Conservation (phyloP, 83 land plant species). For the Isoetes engelmannii region DNA sequence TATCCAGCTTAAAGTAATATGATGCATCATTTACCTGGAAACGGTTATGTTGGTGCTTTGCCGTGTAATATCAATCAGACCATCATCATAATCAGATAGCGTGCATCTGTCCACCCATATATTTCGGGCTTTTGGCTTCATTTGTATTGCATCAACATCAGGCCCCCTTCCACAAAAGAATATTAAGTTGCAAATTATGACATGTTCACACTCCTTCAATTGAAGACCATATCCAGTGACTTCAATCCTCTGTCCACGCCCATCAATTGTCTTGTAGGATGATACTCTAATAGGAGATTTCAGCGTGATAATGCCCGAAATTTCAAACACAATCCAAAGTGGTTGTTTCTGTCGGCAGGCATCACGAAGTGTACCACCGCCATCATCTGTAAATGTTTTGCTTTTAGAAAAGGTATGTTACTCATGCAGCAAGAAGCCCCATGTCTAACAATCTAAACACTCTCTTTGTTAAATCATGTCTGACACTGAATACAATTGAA, state of each 20-base stretch:
- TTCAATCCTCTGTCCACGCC: constrained; percentile 86
- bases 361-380: constrained; percentile 76
- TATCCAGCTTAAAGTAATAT: no score
- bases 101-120: constrained; percentile 95
- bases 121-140: constrained; percentile 76
- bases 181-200: constrained; percentile 83
- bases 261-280: constrained; percentile 89
- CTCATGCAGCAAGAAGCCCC: no score
- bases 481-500: no score
- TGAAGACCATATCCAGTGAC: constrained; percentile 77
- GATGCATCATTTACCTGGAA: constrained; percentile 48
- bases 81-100: constrained; percentile 77
- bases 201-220: constrained; percentile 84
- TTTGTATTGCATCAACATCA: constrained; percentile 89
- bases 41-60: constrained; percentile 81
- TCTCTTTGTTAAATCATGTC: no score
- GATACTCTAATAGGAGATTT: constrained; percentile 54
- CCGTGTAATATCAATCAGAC: constrained; percentile 78
- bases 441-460: no score
- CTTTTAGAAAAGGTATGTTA: no score
- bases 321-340: constrained; percentile 88
- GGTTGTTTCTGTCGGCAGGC: constrained; percentile 76
- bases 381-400: constrained; percentile 51
- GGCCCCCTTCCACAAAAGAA: constrained; percentile 85
- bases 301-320: constrained; percentile 81